These are phyloP conservation scores for slime mould (Dictyostelium discoideum) DNA, from an alignment of 78 protist genomes.

Conservation along the genomic window dicty_2.7 NC_007089.4:3920501-3921000, in stretches of 20 bases:
- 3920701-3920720: too few species aligned
- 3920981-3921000: background rate
- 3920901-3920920: background rate
- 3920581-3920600: too few species aligned
- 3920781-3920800: background rate
- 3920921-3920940: background rate
- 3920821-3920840: background rate
- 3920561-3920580: background rate
- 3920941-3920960: background rate
- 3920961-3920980: background rate
- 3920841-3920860: background rate
- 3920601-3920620: background rate
- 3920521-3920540: background rate
- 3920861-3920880: background rate
- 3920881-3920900: too few species aligned
- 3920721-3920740: too few species aligned
- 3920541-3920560: background rate
- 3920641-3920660: too few species aligned
- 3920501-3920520: too few species aligned
- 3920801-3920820: background rate
- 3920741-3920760: background rate
- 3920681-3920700: too few species aligned
- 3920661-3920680: too few species aligned
- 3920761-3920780: background rate
- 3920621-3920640: too few species aligned